These are phyloP conservation scores for Pythium periplocum DNA, from an alignment of 352 stramenopile genomes.

Conservation along the genomic window DNA sequence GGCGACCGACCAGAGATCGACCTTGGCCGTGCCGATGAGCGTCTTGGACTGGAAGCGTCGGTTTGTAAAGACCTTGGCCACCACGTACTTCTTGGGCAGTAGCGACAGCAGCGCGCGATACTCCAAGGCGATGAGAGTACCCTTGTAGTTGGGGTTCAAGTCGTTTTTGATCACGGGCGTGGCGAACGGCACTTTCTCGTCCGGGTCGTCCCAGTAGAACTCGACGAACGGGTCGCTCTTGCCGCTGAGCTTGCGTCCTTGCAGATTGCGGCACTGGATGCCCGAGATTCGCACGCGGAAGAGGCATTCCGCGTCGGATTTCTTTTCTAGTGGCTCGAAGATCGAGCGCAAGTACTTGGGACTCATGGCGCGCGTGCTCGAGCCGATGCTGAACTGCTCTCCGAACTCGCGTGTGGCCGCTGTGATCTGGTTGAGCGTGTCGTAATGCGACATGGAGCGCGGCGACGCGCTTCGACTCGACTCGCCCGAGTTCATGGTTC, in stretches of 20 bases:
- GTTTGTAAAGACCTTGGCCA: slow-evolving; percentile 83
- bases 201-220: slow-evolving; percentile 81
- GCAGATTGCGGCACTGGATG: slow-evolving; percentile 86
- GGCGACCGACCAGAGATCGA: slow-evolving; percentile 79
- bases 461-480: slow-evolving; percentile 41
- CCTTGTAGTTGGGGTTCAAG: slow-evolving; percentile 87
- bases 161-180: slow-evolving; percentile 84
- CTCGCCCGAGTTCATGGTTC: slow-evolving; percentile 10
- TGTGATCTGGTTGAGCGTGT: slow-evolving; percentile 71
- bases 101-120: slow-evolving; percentile 64
- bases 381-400: slow-evolving; percentile 41
- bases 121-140: slow-evolving; percentile 81
- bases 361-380: slow-evolving; percentile 30
- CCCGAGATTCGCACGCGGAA: slow-evolving; percentile 82
- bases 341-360: slow-evolving; percentile 63
- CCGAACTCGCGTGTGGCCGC: slow-evolving; percentile 73
- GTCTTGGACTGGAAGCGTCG: slow-evolving; percentile 73
- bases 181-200: slow-evolving; percentile 61
- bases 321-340: slow-evolving; percentile 60
- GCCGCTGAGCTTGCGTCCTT: slow-evolving; percentile 69
- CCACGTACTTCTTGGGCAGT: slow-evolving; percentile 50
- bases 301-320: slow-evolving; percentile 59
- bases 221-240: slow-evolving; percentile 87
- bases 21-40: slow-evolving; percentile 67
- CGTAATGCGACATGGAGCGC: slow-evolving; percentile 38